phyloP scores from a whole-genome alignment of 305 asterid genomes.

The Solanum hybrid region DNA sequence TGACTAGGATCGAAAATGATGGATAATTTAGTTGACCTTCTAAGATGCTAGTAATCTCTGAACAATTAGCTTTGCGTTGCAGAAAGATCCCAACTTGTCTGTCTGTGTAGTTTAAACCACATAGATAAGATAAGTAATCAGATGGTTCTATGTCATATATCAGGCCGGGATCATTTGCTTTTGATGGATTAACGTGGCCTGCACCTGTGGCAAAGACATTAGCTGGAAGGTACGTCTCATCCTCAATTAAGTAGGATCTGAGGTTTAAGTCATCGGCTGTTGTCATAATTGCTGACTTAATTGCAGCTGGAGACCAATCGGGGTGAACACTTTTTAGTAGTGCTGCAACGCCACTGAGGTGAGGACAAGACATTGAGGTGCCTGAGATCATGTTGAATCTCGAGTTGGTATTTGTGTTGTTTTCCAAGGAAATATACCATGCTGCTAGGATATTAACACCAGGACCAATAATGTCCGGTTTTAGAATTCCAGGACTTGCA shows the following conservation, averaged over 20 bases:
- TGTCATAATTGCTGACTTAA: constrained; percentile 54
- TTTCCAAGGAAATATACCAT: constrained; percentile 21
- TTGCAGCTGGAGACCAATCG: constrained; percentile 39
- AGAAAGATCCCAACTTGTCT: background rate
- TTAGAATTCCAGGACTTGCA: constrained; percentile 14
- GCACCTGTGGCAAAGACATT: constrained; percentile 33
- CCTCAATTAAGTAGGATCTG: constrained; percentile 17
- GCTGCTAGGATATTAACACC: constrained; percentile 38
- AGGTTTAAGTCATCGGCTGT: constrained; percentile 18
- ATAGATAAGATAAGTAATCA: constrained; percentile 35
- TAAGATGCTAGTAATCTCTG: constrained; percentile 18
- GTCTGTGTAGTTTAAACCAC: constrained; percentile 22
- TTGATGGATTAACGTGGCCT: constrained; percentile 42
- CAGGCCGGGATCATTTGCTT: constrained; percentile 39
- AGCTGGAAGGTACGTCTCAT: constrained; percentile 21
- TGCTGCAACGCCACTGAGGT: constrained; percentile 28
- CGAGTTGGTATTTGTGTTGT: constrained; percentile 3
- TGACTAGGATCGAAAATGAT: constrained; percentile 26
- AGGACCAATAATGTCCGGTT: constrained; percentile 21
- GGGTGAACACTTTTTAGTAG: constrained; percentile 10
- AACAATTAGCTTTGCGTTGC: constrained; percentile 1
- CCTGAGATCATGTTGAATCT: constrained; percentile 35
- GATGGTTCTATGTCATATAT: constrained; percentile 29
- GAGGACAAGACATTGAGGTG: constrained; percentile 58
- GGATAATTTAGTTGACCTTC: constrained; percentile 41